Percentiles rank a stretch among this genome's conserved stretches.
Evolutionary conservation across 768 basidiomycete genomes (phyloP).

Genomic region (Mycena latifolia): DNA sequence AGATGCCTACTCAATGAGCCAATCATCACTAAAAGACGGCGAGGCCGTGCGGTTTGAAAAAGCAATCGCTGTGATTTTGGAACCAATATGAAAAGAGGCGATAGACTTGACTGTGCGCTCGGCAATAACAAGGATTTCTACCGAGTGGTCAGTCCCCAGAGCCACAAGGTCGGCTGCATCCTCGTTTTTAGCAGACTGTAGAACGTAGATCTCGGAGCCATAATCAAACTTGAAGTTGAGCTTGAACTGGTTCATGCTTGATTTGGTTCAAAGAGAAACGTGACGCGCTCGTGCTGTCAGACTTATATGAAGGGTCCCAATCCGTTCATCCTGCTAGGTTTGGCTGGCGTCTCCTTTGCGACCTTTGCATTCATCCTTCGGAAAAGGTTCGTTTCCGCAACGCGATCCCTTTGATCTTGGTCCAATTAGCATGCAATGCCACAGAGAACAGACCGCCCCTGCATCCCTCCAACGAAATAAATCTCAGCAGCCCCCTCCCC

Average conservation of each 20-base stretch:
- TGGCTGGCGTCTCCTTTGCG: slow-evolving; percentile 68
- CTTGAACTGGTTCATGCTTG: slow-evolving; percentile 42
- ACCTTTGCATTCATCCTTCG: slow-evolving; percentile 63
- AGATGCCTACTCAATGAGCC: slow-evolving; percentile 75
- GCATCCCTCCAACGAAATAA: slow-evolving; percentile 73
- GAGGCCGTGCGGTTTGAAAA: slow-evolving; percentile 83
- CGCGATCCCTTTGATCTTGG: neutral
- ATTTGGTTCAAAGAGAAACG: too few species aligned
- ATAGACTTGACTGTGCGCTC: slow-evolving; percentile 52
- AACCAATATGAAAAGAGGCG: slow-evolving; percentile 82
- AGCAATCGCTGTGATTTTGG: slow-evolving; percentile 78
- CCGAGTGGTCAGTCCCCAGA: slow-evolving; percentile 78
- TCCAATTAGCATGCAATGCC: slow-evolving; percentile 47
- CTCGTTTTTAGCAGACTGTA: slow-evolving; percentile 73
- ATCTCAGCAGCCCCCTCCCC: slow-evolving; percentile 58
- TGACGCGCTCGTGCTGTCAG: too few species aligned
- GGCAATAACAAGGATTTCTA: slow-evolving; percentile 77
- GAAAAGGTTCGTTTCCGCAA: slow-evolving; percentile 5
- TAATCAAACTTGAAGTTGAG: slow-evolving; percentile 59
- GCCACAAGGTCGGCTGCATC: slow-evolving; percentile 80
- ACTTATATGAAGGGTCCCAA: slow-evolving; percentile 63
- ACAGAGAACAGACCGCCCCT: slow-evolving; percentile 68
- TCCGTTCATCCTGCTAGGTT: slow-evolving; percentile 70
- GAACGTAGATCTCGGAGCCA: slow-evolving; percentile 68
- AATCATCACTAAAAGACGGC: slow-evolving; percentile 71